Evolutionary conservation across 208 protist genomes (phyloP).

Genomic region (Leishmania guyanensis): DNA sequence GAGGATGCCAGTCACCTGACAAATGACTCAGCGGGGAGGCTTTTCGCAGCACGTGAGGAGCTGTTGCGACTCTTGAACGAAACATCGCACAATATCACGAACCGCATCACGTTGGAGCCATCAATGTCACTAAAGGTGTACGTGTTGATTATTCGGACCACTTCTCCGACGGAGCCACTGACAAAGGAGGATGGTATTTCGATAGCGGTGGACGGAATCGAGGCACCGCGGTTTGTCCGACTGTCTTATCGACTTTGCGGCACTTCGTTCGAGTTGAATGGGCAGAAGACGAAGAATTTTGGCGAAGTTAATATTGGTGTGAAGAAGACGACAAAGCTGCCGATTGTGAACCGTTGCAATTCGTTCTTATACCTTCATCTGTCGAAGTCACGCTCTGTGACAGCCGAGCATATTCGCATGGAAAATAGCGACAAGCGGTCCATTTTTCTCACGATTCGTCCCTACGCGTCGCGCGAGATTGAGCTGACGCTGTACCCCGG

Average conservation of each 20-base stretch:
- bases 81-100: slow-evolving; percentile 30
- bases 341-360: slow-evolving; percentile 80
- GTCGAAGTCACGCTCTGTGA: slow-evolving; percentile 83
- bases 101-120: slow-evolving; percentile 50
- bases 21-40: slow-evolving; percentile 29
- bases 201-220: slow-evolving; percentile 67
- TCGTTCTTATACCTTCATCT: slow-evolving; percentile 70
- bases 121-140: slow-evolving; percentile 47
- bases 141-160: slow-evolving; percentile 61
- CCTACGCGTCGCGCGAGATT: slow-evolving; percentile 80
- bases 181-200: slow-evolving; percentile 87
- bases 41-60: slow-evolving; percentile 33
- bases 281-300: slow-evolving; percentile 89
- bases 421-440: slow-evolving; percentile 69
- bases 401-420: slow-evolving; percentile 83
- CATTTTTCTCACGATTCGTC: slow-evolving; percentile 70
- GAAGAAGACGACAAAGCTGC: slow-evolving; percentile 79
- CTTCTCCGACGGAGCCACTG: slow-evolving; percentile 44
- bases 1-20: slow-evolving; percentile 32
- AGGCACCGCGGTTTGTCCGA: slow-evolving; percentile 80
- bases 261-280: slow-evolving; percentile 68
- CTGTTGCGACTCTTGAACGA: slow-evolving; percentile 49
- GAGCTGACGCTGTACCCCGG: slow-evolving; percentile 82
- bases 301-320: slow-evolving; percentile 88
- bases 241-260: slow-evolving; percentile 80